phyloP scores from a whole-genome alignment of 352 stramenopile species.

The Pelagophyceae sp. region DNA sequence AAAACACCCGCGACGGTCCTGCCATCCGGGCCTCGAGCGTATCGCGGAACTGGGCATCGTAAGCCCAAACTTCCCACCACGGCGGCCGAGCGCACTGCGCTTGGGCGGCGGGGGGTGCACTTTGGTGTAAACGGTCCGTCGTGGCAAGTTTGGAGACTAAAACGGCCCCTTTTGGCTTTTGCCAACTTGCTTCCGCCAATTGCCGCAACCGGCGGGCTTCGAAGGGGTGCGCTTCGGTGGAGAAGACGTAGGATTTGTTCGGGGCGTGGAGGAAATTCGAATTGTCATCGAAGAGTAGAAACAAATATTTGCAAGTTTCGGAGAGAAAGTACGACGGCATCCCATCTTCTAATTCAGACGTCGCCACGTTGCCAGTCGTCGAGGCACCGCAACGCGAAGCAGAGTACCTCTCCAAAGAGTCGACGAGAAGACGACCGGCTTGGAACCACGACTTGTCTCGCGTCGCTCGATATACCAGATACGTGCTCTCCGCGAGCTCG shows the following conservation, averaged over 20 bases:
- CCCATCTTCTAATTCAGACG: conserved; percentile 66
- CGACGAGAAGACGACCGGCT: conserved; percentile 67
- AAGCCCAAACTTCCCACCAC: no score
- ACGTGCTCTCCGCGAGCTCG: conserved; percentile 92
- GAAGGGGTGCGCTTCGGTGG: conserved; percentile 90
- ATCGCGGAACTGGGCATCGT: no score
- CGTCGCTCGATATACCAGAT: conserved; percentile 84
- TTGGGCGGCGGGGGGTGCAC: no score
- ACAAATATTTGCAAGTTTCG: conserved; percentile 98
- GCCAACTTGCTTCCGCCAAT: no score
- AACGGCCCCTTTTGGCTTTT: no score
- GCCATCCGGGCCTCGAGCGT: no score
- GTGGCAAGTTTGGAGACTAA: no score
- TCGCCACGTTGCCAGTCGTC: conserved; percentile 31
- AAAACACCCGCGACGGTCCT: no score
- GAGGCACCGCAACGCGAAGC: conserved; percentile 71
- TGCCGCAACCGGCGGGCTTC: neutral
- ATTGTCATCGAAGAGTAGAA: conserved; percentile 91
- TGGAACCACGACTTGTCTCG: conserved; percentile 59
- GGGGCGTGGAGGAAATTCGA: conserved; percentile 58
- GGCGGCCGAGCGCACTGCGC: no score
- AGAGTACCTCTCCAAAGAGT: conserved; percentile 62
- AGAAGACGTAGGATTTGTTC: conserved; percentile 84
- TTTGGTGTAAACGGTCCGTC: no score
- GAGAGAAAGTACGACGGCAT: conserved; percentile 98